Conservation (phyloP, 2,329 filamentous ascomycete species). For the Stromatinia cepivora region DNA sequence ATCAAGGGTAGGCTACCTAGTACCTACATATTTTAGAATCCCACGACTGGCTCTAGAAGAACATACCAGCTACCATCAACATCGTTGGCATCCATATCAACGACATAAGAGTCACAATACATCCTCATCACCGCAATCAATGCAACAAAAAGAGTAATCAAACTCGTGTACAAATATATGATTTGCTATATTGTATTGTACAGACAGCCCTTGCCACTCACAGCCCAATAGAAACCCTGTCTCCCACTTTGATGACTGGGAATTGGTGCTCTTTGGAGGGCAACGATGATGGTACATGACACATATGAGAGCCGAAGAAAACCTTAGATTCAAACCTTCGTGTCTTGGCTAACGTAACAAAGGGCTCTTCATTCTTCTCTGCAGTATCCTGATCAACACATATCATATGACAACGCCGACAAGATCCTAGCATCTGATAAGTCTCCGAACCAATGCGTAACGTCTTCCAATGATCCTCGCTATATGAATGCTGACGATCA, state of each 20-base stretch:
- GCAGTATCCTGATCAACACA: constrained; percentile 87
- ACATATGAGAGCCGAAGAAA: constrained; percentile 84
- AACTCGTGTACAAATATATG: neutral
- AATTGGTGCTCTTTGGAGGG: constrained; percentile 23
- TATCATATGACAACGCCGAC: constrained; percentile 92
- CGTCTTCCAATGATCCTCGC: constrained; percentile 75
- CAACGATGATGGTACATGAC: constrained; percentile 43
- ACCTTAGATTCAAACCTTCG: constrained; percentile 81
- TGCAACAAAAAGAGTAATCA: neutral
- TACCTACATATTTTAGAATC: neutral
- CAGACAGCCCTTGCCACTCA: neutral
- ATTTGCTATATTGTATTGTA: neutral
- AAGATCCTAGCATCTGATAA: constrained; percentile 77
- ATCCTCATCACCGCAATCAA: neutral
- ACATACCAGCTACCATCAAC: neutral
- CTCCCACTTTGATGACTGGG: constrained; percentile 25
- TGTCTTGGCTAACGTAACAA: constrained; percentile 83
- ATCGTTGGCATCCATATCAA: neutral
- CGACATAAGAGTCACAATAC: neutral
- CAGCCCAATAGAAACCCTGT: constrained; percentile 22
- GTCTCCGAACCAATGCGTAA: constrained; percentile 64
- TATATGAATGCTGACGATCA: constrained; percentile 56
- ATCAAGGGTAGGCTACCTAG: neutral
- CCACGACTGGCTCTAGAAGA: neutral
- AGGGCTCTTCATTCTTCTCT: constrained; percentile 78